A percentile compares a stretch with the other conserved stretches of the same genome.
These are phyloP conservation scores for Oryza longistaminata DNA, from an alignment of 176 grass and related monocot genomes.

Conservation along the genomic window DNA sequence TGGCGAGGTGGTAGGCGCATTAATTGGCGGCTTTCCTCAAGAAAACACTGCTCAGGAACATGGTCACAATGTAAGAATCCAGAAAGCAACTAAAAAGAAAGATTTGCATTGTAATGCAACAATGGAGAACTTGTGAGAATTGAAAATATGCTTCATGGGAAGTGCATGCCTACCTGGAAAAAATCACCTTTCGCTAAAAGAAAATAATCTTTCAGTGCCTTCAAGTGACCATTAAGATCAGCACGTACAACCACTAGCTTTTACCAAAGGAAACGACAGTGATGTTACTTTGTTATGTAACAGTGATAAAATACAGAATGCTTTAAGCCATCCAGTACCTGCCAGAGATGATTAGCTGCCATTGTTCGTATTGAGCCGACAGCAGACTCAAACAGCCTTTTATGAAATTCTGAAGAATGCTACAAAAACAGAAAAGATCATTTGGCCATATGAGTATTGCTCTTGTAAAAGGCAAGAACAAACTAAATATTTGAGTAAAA, in stretches of 20 bases:
- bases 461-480: neutral
- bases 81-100: slow-evolving; percentile 14
- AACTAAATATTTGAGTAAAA: slow-evolving; percentile 2
- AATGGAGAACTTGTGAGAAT: slow-evolving; percentile 13
- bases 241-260: slow-evolving; percentile 98
- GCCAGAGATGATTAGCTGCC: slow-evolving; percentile 96
- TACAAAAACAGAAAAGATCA: slow-evolving; percentile 42
- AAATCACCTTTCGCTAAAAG: slow-evolving; percentile 99
- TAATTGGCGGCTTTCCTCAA: slow-evolving; percentile 92
- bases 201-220: slow-evolving; percentile 99
- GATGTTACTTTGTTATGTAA: slow-evolving; percentile 36
- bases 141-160: neutral
- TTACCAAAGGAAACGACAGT: slow-evolving; percentile 43
- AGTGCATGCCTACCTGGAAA: slow-evolving; percentile 71
- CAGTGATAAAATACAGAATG: slow-evolving; percentile 20
- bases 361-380: slow-evolving; percentile 87
- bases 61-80: slow-evolving; percentile 16
- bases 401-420: slow-evolving; percentile 97
- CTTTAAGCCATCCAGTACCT: slow-evolving; percentile 55
- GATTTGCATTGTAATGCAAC: neutral
- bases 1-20: slow-evolving; percentile 92
- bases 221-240: slow-evolving; percentile 96
- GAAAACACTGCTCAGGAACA: slow-evolving; percentile 80
- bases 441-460: neutral
- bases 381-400: slow-evolving; percentile 91